Percentiles rank a stretch among this genome's conserved stretches.
These are phyloP conservation scores for Wallacemonas sp. DNA, from an alignment of 208 protist species.

Conservation along the genomic window DNA sequence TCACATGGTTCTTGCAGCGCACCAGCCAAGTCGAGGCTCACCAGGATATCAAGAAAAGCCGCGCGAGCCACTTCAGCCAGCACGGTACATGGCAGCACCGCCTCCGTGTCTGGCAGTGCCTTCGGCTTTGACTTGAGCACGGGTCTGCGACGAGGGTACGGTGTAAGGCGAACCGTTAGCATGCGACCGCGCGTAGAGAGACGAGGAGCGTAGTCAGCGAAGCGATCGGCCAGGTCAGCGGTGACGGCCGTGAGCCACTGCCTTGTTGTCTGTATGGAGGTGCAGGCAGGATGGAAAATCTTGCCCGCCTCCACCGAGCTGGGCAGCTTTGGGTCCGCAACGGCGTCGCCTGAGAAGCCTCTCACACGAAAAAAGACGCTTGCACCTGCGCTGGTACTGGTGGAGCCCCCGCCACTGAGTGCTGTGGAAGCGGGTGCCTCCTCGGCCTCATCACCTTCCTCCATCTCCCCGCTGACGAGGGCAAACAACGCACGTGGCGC, in stretches of 20 bases:
- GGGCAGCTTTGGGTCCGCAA: slow-evolving; percentile 40
- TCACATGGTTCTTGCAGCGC: no score
- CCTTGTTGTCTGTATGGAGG: slow-evolving; percentile 25
- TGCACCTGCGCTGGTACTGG: slow-evolving; percentile 8
- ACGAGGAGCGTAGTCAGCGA: slow-evolving; percentile 44
- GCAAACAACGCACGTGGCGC: slow-evolving; percentile 23
- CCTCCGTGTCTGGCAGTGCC: neutral
- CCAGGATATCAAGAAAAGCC: neutral
- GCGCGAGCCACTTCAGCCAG: neutral
- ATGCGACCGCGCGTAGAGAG: neutral
- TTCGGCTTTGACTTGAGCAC: slow-evolving; percentile 7
- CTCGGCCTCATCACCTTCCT: neutral
- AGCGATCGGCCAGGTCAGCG: slow-evolving; percentile 61
- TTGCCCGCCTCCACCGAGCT: slow-evolving; percentile 69
- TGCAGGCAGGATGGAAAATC: slow-evolving; percentile 46
- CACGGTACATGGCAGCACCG: neutral
- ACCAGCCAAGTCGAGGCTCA: neutral
- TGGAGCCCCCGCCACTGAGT: neutral
- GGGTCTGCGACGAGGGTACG: slow-evolving; percentile 1
- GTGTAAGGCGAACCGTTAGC: neutral
- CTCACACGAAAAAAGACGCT: slow-evolving; percentile 47
- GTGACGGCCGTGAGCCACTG: slow-evolving; percentile 71
- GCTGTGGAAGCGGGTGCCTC: neutral
- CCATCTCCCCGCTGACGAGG: neutral
- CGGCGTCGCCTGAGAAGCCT: slow-evolving; percentile 39